Percentiles rank a stretch among this genome's conserved stretches.
These are phyloP conservation scores for Arachis hypogaea DNA, from an alignment of 306 rosid genomes.

Conservation along the genomic window DNA sequence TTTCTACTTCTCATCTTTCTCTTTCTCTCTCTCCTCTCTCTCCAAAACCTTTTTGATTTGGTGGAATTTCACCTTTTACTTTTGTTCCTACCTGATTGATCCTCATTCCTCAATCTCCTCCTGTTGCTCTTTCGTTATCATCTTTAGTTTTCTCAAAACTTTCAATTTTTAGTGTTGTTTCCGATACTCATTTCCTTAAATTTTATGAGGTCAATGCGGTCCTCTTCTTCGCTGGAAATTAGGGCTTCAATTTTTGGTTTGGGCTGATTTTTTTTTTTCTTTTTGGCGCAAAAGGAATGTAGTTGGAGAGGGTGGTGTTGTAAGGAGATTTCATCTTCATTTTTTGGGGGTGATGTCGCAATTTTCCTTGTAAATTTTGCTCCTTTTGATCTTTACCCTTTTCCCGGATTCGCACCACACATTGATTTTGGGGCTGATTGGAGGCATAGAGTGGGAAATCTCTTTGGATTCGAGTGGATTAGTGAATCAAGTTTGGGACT, in stretches of 20 bases:
- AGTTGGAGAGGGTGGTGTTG: conserved; percentile 35
- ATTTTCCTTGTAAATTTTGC: conserved; percentile 35
- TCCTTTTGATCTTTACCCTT: conserved; percentile 31
- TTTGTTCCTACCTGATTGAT: conserved; percentile 42
- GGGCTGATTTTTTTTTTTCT: conserved; percentile 36
- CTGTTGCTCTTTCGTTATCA: not conserved
- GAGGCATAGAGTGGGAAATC: conserved; percentile 36
- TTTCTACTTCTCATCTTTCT: conserved; percentile 26
- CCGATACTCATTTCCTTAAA: conserved; percentile 35
- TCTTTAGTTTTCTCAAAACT: not conserved
- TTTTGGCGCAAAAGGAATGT: conserved; percentile 38
- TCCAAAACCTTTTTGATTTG: conserved; percentile 35
- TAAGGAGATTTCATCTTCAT: conserved; percentile 41
- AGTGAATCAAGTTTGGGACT: conserved; percentile 36
- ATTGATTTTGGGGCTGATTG: conserved; percentile 8
- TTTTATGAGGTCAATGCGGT: conserved; percentile 47
- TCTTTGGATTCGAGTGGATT: conserved; percentile 42
- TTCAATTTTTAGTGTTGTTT: conserved; percentile 32
- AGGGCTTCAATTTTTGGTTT: conserved; percentile 49
- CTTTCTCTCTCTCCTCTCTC: conserved; percentile 36
- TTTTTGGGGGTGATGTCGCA: conserved; percentile 31
- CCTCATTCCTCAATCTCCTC: conserved; percentile 40
- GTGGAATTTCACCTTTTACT: conserved; percentile 30
- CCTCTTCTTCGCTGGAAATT: conserved; percentile 37
- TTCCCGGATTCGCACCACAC: conserved; percentile 34